Evolutionary conservation across 2,329 filamentous ascomycete species (phyloP).

Genomic region (Aspergillus sp.): DNA sequence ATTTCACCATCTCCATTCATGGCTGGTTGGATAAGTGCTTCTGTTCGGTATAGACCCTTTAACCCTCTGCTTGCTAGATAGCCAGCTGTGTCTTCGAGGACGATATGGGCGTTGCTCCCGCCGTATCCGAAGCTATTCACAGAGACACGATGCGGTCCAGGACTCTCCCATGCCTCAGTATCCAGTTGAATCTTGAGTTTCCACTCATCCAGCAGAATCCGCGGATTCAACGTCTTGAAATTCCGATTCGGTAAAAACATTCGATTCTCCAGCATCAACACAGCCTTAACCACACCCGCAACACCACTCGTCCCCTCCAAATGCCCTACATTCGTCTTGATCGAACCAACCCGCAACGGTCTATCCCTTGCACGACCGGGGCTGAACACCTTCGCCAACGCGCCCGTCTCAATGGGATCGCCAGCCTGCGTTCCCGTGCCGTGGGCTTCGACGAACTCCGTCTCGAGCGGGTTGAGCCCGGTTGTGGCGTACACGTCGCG

Average conservation of each 20-base stretch:
- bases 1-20: no score
- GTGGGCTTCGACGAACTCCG: conserved; percentile 24
- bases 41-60: background rate
- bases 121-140: conserved; percentile 45
- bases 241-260: conserved; percentile 42
- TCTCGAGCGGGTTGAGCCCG: conserved; percentile 17
- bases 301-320: conserved; percentile 16
- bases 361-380: conserved; percentile 8
- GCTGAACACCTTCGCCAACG: conserved; percentile 22
- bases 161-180: conserved; percentile 12
- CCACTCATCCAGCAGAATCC: conserved; percentile 31
- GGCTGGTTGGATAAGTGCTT: background rate
- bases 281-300: conserved; percentile 32
- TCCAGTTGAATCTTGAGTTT: conserved; percentile 21
- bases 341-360: conserved; percentile 14
- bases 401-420: conserved; percentile 27
- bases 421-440: conserved; percentile 31
- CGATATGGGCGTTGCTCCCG: conserved; percentile 42
- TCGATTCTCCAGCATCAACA: conserved; percentile 41
- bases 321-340: conserved; percentile 22
- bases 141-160: conserved; percentile 12
- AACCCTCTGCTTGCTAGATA: conserved; percentile 5
- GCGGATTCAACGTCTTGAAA: conserved; percentile 36
- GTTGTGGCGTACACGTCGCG: conserved; percentile 25
- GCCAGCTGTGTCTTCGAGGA: conserved; percentile 27